Evolutionary conservation across 345 rosid species (phyloP).

Genomic region (Litchi chinensis): DNA sequence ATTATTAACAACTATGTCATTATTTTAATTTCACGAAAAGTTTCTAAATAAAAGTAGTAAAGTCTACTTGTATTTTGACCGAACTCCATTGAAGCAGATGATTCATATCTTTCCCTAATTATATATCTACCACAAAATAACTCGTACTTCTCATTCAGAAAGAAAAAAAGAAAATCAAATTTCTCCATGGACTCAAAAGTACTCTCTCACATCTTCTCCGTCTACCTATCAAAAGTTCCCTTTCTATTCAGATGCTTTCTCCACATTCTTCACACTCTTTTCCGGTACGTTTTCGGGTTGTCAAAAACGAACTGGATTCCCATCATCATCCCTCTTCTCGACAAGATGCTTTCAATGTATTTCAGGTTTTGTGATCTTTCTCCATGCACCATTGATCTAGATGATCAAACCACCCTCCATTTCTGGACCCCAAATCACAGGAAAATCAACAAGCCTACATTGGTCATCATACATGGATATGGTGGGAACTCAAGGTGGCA

Average conservation of each 20-base stretch:
- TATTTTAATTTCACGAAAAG: too few species aligned
- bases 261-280: background rate
- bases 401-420: conserved; percentile 60
- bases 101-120: too few species aligned
- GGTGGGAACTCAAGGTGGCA: conserved; percentile 78
- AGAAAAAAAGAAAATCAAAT: background rate
- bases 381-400: conserved; percentile 57
- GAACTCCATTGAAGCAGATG: too few species aligned
- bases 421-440: conserved; percentile 65
- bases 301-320: conserved; percentile 21
- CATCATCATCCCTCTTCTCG: conserved; percentile 37
- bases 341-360: conserved; percentile 46
- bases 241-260: background rate
- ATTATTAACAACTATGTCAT: too few species aligned
- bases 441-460: conserved; percentile 33
- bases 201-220: background rate
- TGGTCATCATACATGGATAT: conserved; percentile 72
- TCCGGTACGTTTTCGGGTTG: background rate
- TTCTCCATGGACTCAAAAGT: background rate
- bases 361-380: conserved; percentile 53
- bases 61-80: too few species aligned
- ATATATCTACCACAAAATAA: background rate
- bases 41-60: too few species aligned
- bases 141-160: background rate
- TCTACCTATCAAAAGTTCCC: background rate